Percentiles rank a stretch among this genome's conserved stretches.
phyloP scores from a whole-genome alignment of 768 basidiomycete genomes.

The Clitopilus hobsonii region DNA sequence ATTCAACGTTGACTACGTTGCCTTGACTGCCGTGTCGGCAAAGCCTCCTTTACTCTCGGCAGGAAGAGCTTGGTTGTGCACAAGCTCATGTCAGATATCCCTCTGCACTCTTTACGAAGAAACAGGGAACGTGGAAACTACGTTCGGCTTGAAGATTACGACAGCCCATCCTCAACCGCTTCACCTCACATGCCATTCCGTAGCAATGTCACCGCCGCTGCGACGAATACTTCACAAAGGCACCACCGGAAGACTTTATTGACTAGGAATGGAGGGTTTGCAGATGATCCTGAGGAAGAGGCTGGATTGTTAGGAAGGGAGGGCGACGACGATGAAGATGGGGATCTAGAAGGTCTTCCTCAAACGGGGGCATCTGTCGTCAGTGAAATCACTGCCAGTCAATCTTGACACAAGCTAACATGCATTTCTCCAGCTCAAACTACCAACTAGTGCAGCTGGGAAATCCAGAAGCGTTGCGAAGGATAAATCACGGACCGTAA shows the following conservation, averaged over 20 bases:
- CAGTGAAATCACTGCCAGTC: not conserved
- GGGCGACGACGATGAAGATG: slow-evolving; percentile 33
- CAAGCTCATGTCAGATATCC: slow-evolving; percentile 62
- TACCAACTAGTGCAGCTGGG: slow-evolving; percentile 10
- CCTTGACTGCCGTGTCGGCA: not conserved
- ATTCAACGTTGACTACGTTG: not conserved
- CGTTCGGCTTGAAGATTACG: slow-evolving; percentile 33
- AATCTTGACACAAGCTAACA: not conserved
- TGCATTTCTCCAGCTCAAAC: slow-evolving; percentile 12
- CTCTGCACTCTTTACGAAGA: slow-evolving; percentile 56
- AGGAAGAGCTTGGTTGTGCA: not conserved
- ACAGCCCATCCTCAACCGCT: slow-evolving; percentile 16
- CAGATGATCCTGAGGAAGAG: slow-evolving; percentile 63
- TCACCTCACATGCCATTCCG: slow-evolving; percentile 21
- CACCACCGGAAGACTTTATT: slow-evolving; percentile 31
- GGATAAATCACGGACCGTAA: slow-evolving; percentile 74
- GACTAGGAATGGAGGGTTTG: slow-evolving; percentile 49
- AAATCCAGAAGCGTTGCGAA: slow-evolving; percentile 29
- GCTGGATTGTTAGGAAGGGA: slow-evolving; percentile 42
- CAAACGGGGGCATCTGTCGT: not conserved
- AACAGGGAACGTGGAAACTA: slow-evolving; percentile 44
- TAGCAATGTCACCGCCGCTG: slow-evolving; percentile 19
- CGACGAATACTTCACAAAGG: slow-evolving; percentile 17
- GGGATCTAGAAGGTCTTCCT: slow-evolving; percentile 14
- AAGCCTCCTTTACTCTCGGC: not conserved